Evolutionary conservation across 139 green algal genomes (phyloP).

Genomic region (Closterium sp.): DNA sequence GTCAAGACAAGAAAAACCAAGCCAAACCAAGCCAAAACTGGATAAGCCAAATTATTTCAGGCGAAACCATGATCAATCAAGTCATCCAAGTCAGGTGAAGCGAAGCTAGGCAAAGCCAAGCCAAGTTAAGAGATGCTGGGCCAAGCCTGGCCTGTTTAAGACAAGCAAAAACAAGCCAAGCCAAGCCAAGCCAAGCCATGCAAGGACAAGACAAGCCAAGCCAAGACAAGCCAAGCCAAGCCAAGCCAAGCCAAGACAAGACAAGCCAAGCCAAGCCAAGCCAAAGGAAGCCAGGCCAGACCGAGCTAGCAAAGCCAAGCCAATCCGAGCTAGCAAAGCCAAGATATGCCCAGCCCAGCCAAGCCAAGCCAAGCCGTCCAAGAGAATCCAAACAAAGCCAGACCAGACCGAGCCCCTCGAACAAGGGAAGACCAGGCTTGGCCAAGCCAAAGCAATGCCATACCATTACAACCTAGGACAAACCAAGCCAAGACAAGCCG

Average conservation of each 20-base stretch:
- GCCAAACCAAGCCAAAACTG: constrained; percentile 1
- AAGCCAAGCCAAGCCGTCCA: constrained; percentile 9
- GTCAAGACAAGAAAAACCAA: constrained; percentile 8
- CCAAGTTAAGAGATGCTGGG: not conserved
- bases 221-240: constrained; percentile 21
- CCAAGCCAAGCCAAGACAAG: constrained; percentile 1
- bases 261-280: not conserved
- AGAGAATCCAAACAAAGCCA: constrained; percentile 14
- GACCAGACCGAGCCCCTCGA: not conserved
- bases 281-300: constrained; percentile 9
- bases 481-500: not conserved
- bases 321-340: not conserved
- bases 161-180: constrained; percentile 1
- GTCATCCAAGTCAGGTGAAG: not conserved
- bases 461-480: not conserved
- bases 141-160: not conserved
- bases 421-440: no score
- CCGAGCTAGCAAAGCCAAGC: not conserved
- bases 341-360: not conserved
- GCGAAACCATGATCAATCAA: not conserved
- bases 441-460: not conserved
- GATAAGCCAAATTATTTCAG: not conserved
- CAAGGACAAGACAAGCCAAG: not conserved
- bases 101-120: not conserved
- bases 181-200: constrained; percentile 23